Base-by-base conservation (phyloP, 768 basidiomycete species). In the Rubroboletus satanas region DNA sequence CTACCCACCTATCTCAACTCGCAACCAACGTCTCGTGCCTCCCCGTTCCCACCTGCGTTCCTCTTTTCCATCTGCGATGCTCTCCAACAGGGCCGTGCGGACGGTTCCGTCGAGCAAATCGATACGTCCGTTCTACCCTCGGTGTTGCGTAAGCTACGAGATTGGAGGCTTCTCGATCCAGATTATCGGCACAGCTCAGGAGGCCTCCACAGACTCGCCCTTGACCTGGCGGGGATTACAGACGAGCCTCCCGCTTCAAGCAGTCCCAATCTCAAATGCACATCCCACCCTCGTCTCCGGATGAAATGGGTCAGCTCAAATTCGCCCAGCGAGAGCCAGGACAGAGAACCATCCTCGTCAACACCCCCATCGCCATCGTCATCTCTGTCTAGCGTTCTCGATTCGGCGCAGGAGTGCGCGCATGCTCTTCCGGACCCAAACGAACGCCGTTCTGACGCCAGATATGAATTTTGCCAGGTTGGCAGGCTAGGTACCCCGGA, bases 121-220 rank as follows among this genome's bases (percentile, higher is more conserved):
- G 41, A 58, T 4, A 14, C 46, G 17, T 49, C 57, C 42, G 12
- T 67, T 8, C 48, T 68, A 9, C 65, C 67, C 38, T 55, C 14
- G 48, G 67, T 67, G 17, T 51, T 68, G 56, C 46, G 42, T 17
- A 67, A 49, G 53, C 54, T 68, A 42, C 59, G 65, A 17, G 52
- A 51, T 8, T 68, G 67, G 67, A 61, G 67, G 42, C 52, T 69
- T 42, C 57, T 66, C 21, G 60, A 64, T 32, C 54, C 47, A 21
- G 43, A 44, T 0, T 17, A 53, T 51, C 67, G 64, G 6, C 46
- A 23, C 51, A 60, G 60, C 32, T 23, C 50, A 29, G 44, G 38
- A 8, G 57, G 55, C 7, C 14, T 65, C 23, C 48, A 51, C 36
- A 56, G 28, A 15, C 59, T 69, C 44, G 67, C 67, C 2, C 41